These are phyloP conservation scores for Boletus semigastroideus DNA, from an alignment of 1,284 basidiomycete genomes.

Conservation along the genomic window DNA sequence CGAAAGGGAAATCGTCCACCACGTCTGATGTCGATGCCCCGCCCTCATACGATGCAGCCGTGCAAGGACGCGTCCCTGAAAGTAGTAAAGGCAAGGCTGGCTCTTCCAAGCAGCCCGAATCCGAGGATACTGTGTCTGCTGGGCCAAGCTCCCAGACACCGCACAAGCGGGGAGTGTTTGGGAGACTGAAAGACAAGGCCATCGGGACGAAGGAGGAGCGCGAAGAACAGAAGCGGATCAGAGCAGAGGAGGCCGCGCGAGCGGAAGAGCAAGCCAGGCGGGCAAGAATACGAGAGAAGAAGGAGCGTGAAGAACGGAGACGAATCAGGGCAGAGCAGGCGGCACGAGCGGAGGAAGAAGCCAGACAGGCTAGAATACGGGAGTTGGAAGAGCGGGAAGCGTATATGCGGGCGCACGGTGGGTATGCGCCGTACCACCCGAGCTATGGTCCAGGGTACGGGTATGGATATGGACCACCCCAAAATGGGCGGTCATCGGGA, in stretches of 20 bases:
- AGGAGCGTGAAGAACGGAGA: conserved; percentile 55
- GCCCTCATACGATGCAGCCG: conserved; percentile 28
- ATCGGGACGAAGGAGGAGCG: conserved; percentile 65
- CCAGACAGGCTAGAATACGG: conserved; percentile 14
- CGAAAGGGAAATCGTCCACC: conserved; percentile 33
- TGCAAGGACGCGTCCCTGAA: conserved; percentile 31
- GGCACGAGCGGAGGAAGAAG: conserved; percentile 16
- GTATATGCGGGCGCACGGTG: conserved; percentile 35
- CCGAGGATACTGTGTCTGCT: background rate
- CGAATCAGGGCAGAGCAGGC: conserved; percentile 38
- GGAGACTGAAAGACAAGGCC: conserved; percentile 59
- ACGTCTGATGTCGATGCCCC: conserved; percentile 25
- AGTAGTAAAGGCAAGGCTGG: background rate
- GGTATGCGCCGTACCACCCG: conserved; percentile 31
- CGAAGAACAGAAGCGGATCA: conserved; percentile 43
- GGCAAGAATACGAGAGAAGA: conserved; percentile 36
- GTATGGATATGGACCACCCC: background rate
- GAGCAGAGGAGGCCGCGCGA: conserved; percentile 36
- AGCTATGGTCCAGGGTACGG: conserved; percentile 6
- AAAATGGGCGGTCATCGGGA: background rate
- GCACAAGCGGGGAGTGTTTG: conserved; percentile 54
- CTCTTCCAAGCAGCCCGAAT: background rate
- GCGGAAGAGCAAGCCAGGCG: conserved; percentile 17
- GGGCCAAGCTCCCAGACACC: conserved; percentile 8
- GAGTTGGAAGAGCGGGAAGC: conserved; percentile 38